Base-by-base conservation (phyloP, 208 protist species). In the Wallacemonas sp. region DNA sequence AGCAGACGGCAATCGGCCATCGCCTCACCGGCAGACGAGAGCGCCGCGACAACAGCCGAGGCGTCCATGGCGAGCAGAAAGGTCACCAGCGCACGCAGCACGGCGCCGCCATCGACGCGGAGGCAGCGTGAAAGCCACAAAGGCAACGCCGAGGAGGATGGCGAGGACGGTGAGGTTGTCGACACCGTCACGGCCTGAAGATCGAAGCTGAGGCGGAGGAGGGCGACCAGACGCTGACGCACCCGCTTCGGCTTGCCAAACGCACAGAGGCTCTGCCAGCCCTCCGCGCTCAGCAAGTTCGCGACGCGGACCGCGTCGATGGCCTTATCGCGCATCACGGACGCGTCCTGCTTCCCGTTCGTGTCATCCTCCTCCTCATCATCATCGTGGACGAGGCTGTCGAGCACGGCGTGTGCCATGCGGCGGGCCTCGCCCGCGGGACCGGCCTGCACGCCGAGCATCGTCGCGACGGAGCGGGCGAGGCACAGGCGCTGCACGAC, bases 81-180 rank as follows among this genome's bases (percentile, higher is more conserved):
- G 18, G 89, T 78, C 31, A 78, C 84, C 2, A 93, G 69, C 1
- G 86, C 84, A n/a, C 84, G 80, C 63, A 91, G 61, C 18, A 89
- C 54, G 1, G 78, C 74, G 20, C 82, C 84, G 0, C 76, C 75
- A 33, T 76, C 81, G 33, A 64, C 59, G 20, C 52, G 72, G 8
- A 90, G 70, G 54, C 79, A 87, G 14, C 74, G 64, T 39, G 73
- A 46, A 33, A 91, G 32, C 84, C 87, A 91, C n/a, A 61, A 48
- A 2, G 63, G 50, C 2, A 39, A 22, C 14, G 48, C 10, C n/a
- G n/a, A n/a, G n/a, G n/a, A n/a, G n/a, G n/a, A n/a, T n/a, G n/a
- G n/a, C n/a, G n/a, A n/a, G n/a, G n/a, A n/a, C n/a, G n/a, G n/a
- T n/a, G n/a, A n/a, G n/a, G n/a, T n/a, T n/a, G n/a, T n/a, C n/a